A percentile compares a stretch with the other conserved stretches of the same genome.
phyloP scores from a whole-genome alignment of 1,139 yeast species.

The Diutina pseudorugosa region DNA sequence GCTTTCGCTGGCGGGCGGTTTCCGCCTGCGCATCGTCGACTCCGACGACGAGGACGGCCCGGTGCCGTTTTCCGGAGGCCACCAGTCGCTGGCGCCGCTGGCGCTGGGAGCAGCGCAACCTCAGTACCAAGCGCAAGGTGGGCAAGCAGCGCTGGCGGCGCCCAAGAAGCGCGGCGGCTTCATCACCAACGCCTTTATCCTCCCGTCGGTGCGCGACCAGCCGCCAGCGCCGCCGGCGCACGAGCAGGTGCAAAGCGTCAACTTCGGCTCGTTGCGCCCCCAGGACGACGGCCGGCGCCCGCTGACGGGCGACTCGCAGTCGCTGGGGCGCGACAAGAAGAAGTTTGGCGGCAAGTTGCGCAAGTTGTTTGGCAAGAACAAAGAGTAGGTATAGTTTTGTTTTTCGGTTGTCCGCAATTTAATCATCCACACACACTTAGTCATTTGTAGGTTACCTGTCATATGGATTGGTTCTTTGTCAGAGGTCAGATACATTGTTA shows the following conservation, averaged over 20 bases:
- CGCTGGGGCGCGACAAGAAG: constrained; percentile 29
- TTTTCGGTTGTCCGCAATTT: neutral
- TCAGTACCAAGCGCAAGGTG: too few species aligned
- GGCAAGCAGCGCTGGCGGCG: neutral
- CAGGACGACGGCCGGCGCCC: neutral
- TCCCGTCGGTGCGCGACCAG: constrained; percentile 8
- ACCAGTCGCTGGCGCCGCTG: constrained; percentile 5
- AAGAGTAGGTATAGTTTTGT: neutral
- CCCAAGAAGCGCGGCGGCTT: constrained; percentile 6
- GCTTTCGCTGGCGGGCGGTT: constrained; percentile 5
- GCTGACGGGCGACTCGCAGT: constrained; percentile 8
- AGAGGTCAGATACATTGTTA: too few species aligned
- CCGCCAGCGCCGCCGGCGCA: constrained; percentile 10
- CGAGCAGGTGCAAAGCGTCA: constrained; percentile 5
- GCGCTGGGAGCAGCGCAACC: neutral
- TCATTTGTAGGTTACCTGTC: too few species aligned
- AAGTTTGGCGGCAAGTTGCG: constrained; percentile 44
- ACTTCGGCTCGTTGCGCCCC: neutral
- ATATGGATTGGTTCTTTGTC: too few species aligned
- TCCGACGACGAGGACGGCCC: constrained; percentile 29
- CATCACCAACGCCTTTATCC: constrained; percentile 5
- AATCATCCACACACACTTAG: too few species aligned
- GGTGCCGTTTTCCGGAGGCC: neutral
- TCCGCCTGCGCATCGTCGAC: constrained; percentile 41
- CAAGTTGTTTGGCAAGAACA: constrained; percentile 42